These are phyloP conservation scores for Aspergillus campestris DNA, from an alignment of 495 filamentous ascomycete genomes.

Conservation along the genomic window DNA sequence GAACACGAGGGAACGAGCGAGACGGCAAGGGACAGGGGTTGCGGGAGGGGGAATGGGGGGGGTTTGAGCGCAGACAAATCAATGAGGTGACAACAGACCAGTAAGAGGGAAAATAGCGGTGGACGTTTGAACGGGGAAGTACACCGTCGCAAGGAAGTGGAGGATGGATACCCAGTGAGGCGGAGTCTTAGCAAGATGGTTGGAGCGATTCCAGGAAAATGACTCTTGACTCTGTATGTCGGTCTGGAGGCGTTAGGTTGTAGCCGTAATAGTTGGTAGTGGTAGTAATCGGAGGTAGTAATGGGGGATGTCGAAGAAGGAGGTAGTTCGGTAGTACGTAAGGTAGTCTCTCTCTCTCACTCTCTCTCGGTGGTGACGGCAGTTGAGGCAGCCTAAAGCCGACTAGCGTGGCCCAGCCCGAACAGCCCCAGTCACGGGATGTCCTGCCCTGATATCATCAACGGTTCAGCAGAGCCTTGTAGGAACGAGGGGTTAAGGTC, in stretches of 20 bases:
- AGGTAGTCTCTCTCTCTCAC: too few species aligned
- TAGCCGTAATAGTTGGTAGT: too few species aligned
- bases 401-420: conserved; percentile 19
- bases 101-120: conserved; percentile 16
- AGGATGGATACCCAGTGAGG: conserved; percentile 8
- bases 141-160: conserved; percentile 2
- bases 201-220: conserved; percentile 1
- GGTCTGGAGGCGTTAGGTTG: too few species aligned
- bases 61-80: conserved; percentile 6
- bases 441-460: background rate
- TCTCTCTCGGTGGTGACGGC: conserved; percentile 1
- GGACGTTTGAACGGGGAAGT: conserved; percentile 4
- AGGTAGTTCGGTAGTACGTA: too few species aligned
- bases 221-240: too few species aligned
- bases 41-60: conserved; percentile 1
- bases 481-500: too few species aligned
- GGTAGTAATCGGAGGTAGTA: too few species aligned
- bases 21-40: conserved; percentile 4
- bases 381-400: conserved; percentile 10
- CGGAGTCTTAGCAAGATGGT: conserved; percentile 13
- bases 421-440: conserved; percentile 23
- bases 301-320: too few species aligned
- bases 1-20: conserved; percentile 10
- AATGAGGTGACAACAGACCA: conserved; percentile 10
- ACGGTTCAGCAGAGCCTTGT: too few species aligned